Base-by-base conservation (phyloP, 2,329 filamentous ascomycete species). In the Blumeriella jaapii region DNA sequence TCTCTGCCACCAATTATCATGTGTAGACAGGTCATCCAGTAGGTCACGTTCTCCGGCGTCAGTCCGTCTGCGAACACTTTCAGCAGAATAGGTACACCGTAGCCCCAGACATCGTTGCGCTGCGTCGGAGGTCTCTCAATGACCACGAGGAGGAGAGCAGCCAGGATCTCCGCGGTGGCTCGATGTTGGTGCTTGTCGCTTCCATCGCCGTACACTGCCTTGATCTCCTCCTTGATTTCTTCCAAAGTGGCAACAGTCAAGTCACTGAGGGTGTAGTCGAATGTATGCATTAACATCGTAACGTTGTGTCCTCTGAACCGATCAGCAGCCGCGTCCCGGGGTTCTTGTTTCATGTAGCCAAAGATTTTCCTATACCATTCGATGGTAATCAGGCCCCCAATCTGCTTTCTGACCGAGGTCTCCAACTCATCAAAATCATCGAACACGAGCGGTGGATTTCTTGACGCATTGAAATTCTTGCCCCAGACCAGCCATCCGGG, bases 151-250 rank as follows among this genome's bases (percentile, higher is more conserved):
- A 98, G 67, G 50, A 98, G 60, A 4, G 84, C 87, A 10, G 83
- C 86, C 31, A 98, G 64, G 37, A 98, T 95, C 60, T 98, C 91
- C 0, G 91, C 75, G 2, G 91, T 94, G 11, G 91, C 91, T 34
- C 91, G 82, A 57, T 98, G 91, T 56, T 98, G 89, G 57, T 98
- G 91, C 60, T 95, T 95, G 56, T 98, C 91, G 50, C 78, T 91
- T 7, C 93, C 91, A 57, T 98, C 89, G 10, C 79, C 89, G 52
- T 85, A 96, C 0, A 93, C 76, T 2, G 74, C 72, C 39, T 71
- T 65, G 4, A 82, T 74, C 41, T 95, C 67, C 48, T 87, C 78
- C 54, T 89, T 81, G 56, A 98, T 78, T 36, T 98, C 91, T 5
- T 89, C 77, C 50, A 95, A 83, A 0, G 76, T 93, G 15, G 81